Conservation (phyloP, 2,329 filamentous ascomycete species). For the Claviceps pusilla region DNA sequence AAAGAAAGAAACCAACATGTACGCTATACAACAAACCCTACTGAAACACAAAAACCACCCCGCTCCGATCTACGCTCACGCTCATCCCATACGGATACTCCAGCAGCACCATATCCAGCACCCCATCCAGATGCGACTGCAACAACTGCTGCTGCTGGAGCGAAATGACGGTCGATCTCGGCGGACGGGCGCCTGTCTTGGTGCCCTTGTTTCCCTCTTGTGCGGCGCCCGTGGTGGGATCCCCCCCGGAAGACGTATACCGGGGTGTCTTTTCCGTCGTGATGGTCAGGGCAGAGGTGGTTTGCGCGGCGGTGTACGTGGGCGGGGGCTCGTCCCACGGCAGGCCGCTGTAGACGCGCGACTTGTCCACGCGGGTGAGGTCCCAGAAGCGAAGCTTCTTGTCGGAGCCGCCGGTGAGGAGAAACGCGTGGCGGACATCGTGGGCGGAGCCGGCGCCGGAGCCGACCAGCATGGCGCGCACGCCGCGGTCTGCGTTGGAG, state of each 20-base stretch:
- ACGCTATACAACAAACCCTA: constrained; percentile 12
- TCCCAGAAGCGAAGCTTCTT: constrained; percentile 94
- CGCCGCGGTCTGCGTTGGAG: constrained; percentile 46
- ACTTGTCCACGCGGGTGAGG: constrained; percentile 60
- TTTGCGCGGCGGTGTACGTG: constrained; percentile 52
- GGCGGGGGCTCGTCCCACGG: constrained; percentile 55
- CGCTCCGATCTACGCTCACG: constrained; percentile 74
- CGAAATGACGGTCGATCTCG: constrained; percentile 72
- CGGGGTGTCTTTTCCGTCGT: constrained; percentile 47
- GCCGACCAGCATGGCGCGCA: constrained; percentile 57
- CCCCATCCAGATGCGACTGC: constrained; percentile 71
- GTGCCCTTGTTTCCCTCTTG: constrained; percentile 12
- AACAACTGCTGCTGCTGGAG: constrained; percentile 76
- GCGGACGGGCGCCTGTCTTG: constrained; percentile 26
- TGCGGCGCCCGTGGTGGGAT: not conserved
- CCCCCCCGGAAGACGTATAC: constrained; percentile 15
- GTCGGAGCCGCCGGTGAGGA: constrained; percentile 78
- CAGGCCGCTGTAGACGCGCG: constrained; percentile 65
- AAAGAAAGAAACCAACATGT: no score
- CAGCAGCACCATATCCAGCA: constrained; percentile 76
- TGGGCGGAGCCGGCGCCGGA: constrained; percentile 53
- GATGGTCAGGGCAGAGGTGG: constrained; percentile 46
- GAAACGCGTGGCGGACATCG: constrained; percentile 64
- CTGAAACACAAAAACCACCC: constrained; percentile 72
- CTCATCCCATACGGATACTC: constrained; percentile 88